Conservation (phyloP, 2,329 filamentous ascomycete genomes). For the Cytospora leucostoma region DNA sequence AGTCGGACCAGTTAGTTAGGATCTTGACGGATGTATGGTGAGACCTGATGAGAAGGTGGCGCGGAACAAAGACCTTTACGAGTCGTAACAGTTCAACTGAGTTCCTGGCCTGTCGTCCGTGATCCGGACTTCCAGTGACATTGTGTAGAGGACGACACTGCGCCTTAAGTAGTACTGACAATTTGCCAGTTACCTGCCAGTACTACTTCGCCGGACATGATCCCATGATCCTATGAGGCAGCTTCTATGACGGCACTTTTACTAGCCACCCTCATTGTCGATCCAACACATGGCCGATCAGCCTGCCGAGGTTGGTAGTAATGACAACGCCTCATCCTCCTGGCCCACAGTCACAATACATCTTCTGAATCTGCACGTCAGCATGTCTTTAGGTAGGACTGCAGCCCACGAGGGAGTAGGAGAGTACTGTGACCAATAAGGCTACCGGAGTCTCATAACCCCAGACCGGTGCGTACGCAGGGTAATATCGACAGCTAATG, state of each 20-base stretch:
- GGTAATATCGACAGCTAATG: slow-evolving; percentile 10
- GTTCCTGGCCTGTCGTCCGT: background rate
- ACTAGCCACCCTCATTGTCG: slow-evolving; percentile 8
- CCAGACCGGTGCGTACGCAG: slow-evolving; percentile 2
- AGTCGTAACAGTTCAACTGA: slow-evolving; percentile 1
- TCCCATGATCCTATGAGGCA: slow-evolving; percentile 19
- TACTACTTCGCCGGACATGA: slow-evolving; percentile 9
- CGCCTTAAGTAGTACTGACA: slow-evolving; percentile 22
- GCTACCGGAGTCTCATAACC: background rate
- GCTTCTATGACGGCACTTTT: slow-evolving; percentile 23
- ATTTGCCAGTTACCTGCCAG: background rate
- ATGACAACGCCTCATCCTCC: slow-evolving; percentile 2
- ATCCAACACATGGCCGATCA: slow-evolving; percentile 18
- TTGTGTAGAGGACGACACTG: slow-evolving; percentile 17
- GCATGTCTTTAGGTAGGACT: slow-evolving; percentile 19
- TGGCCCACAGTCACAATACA: slow-evolving; percentile 12
- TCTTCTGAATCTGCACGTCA: slow-evolving; percentile 10
- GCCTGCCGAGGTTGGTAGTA: slow-evolving; percentile 15
- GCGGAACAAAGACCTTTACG: slow-evolving; percentile 12
- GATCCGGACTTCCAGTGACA: background rate
- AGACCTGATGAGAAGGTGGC: background rate
- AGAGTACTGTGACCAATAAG: slow-evolving; percentile 8
- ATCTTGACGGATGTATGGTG: background rate
- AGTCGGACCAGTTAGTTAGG: background rate
- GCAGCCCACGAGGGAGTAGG: slow-evolving; percentile 12